phyloP scores from a whole-genome alignment of 116 monocot genomes.

The Posidonia oceanica region DNA sequence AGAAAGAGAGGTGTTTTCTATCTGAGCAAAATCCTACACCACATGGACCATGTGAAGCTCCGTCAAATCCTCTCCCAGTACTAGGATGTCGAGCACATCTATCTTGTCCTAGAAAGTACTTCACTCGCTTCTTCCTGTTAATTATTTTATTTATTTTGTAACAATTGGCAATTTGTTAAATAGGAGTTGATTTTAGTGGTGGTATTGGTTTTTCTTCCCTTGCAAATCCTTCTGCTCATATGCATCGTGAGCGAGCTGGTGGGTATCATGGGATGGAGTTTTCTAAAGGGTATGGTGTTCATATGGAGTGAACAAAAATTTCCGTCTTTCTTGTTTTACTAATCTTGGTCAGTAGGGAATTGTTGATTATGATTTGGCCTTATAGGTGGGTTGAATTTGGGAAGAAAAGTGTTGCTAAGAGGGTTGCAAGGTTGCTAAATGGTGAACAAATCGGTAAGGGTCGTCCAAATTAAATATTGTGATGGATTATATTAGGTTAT shows the following conservation, averaged over 20 bases:
- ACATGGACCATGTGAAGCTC: conserved; percentile 69
- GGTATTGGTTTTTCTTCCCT: background rate
- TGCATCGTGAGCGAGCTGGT: conserved; percentile 33
- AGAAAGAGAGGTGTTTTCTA: conserved; percentile 68
- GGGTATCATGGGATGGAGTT: conserved; percentile 53
- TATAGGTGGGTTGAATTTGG: conserved; percentile 19
- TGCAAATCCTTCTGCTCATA: conserved; percentile 39
- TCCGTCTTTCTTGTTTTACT: background rate
- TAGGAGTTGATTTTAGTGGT: too few relatives aligned
- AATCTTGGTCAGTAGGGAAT: background rate
- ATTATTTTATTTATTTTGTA: background rate
- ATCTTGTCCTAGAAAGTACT: conserved; percentile 66
- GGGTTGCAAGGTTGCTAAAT: conserved; percentile 69
- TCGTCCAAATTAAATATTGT: too few relatives aligned
- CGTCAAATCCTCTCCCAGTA: conserved; percentile 61
- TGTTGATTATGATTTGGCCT: background rate
- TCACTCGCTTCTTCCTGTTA: background rate
- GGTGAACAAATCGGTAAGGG: conserved; percentile 69
- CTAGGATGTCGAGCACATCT: conserved; percentile 61
- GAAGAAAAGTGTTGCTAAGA: conserved; percentile 52
- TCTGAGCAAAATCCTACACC: conserved; percentile 64
- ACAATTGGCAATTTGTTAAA: background rate
- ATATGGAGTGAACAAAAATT: background rate
- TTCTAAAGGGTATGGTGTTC: conserved; percentile 65
- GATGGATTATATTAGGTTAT: too few relatives aligned